These are phyloP conservation scores for Leishmania amazonensis DNA, from an alignment of 208 protist genomes.

Conservation along the genomic window DNA sequence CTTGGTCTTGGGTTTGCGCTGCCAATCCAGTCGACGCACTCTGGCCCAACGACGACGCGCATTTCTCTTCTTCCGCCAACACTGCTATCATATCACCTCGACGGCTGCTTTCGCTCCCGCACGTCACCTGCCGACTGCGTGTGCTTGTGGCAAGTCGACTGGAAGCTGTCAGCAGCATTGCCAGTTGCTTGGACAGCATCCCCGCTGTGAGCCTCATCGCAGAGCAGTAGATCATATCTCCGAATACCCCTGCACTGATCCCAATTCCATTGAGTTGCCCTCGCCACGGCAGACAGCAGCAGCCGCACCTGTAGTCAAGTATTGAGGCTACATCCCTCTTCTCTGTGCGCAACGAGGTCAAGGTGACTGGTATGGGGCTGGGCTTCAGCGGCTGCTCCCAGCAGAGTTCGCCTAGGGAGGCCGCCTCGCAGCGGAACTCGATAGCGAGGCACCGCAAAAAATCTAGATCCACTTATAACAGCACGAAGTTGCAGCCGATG, in stretches of 20 bases:
- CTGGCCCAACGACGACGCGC: background rate
- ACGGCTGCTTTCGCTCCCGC: conserved; percentile 4
- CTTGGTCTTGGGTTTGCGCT: background rate
- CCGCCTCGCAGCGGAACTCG: background rate
- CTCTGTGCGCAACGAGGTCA: background rate
- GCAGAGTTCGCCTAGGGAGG: conserved; percentile 1
- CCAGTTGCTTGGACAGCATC: background rate
- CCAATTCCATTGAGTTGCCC: background rate
- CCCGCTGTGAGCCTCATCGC: background rate
- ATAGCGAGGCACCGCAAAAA: no score
- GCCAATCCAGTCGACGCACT: background rate
- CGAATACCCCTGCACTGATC: background rate
- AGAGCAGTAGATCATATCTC: background rate
- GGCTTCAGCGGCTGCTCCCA: background rate
- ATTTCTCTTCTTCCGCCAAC: background rate
- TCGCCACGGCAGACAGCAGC: background rate
- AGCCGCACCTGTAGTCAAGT: background rate
- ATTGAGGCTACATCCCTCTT: no score
- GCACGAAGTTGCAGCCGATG: background rate
- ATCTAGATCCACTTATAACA: background rate
- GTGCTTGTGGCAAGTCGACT: background rate
- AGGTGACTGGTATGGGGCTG: background rate
- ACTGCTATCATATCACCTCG: conserved; percentile 1
- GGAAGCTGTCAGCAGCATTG: background rate
- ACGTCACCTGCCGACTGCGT: background rate